A percentile compares a stretch with the other conserved stretches of the same genome.
These are phyloP conservation scores for Halenospora varia DNA, from an alignment of 495 filamentous ascomycete genomes.

Conservation along the genomic window DNA sequence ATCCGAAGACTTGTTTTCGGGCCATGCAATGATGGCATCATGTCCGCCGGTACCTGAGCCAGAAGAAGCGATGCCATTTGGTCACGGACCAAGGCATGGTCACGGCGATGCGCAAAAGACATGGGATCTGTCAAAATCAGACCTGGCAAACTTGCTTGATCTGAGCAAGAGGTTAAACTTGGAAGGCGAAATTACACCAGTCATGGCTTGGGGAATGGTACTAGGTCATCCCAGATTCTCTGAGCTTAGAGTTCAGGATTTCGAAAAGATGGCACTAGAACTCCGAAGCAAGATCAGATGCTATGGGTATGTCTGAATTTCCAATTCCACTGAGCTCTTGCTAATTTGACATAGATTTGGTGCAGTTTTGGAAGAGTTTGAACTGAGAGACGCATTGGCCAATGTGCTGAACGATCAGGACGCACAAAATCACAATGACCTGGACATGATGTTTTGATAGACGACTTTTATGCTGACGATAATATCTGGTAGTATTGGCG, in stretches of 20 bases:
- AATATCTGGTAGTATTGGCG: neutral
- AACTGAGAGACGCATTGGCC: conserved; percentile 80
- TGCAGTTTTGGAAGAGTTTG: conserved; percentile 86
- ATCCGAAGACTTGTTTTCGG: conserved; percentile 51
- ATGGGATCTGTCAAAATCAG: conserved; percentile 66
- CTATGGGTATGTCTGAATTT: conserved; percentile 73
- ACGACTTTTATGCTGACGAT: neutral
- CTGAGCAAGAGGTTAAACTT: conserved; percentile 79
- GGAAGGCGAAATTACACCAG: conserved; percentile 92
- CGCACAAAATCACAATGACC: neutral
- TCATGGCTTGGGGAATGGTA: conserved; percentile 89
- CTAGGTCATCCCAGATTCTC: conserved; percentile 63
- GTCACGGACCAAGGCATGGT: conserved; percentile 30
- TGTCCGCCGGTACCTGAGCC: conserved; percentile 64
- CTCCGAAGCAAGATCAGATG: conserved; percentile 80
- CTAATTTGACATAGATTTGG: conserved; percentile 57
- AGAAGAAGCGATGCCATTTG: conserved; percentile 48
- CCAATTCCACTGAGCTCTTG: conserved; percentile 12
- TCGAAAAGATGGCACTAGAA: conserved; percentile 67
- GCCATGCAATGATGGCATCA: conserved; percentile 86
- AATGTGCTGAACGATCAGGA: conserved; percentile 46
- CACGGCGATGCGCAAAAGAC: conserved; percentile 43
- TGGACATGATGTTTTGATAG: neutral
- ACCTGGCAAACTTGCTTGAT: conserved; percentile 76
- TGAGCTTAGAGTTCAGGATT: conserved; percentile 62